Base-by-base conservation (phyloP, 2,329 filamentous ascomycete genomes). In the Purpureocillium takamizusanense region DNA sequence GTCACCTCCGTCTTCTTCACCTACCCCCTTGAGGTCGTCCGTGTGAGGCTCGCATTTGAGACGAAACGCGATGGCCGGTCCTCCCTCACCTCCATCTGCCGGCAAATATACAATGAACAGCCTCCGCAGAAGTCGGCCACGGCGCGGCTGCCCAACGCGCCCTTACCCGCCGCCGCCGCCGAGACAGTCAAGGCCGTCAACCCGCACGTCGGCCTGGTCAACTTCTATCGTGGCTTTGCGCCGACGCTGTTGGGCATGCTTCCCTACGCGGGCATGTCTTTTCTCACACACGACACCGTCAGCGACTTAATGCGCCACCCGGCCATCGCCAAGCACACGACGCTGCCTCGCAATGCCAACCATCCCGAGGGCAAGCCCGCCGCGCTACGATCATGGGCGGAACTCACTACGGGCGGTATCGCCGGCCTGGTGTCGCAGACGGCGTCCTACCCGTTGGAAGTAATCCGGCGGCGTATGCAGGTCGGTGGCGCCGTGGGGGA, bases 161-260 rank as follows among this genome's bases (percentile, higher is more conserved):
- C 57, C 11, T 36, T 48, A 3, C 38, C 68, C 5, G 51, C 62
- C 4, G 60, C 65, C 2, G 57, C 66, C 4, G 55, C 67, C 2
- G 58, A 65, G 0, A 65, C 45, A 1, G 58, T 66, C 2, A 56
- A 65, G 11, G 59, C 65, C 0, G 64, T 78, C 1, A 67, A 57
- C 3, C 81, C 85, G 1, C 70, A 69, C 18, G 73, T 72, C 10
- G 90, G 90, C 4, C 58, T 97, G 1, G 63, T 78, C 40, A 98
- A 98, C 61, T 98, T 98, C 60, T 98, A 95, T 63, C 80, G 92
- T 35, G 92, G 92, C 36, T 98, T 98, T 60, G 78, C 80, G 0
- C 86, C 90, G 0, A 97, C 92, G 0, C 62, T 98, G 5, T 70
- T 94, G 43, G 92, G 92, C 50, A 98, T 98, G 90, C 68, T 98